These are phyloP conservation scores for Balamuthia mandrillaris DNA, from an alignment of 208 protist genomes.

Conservation along the genomic window DNA sequence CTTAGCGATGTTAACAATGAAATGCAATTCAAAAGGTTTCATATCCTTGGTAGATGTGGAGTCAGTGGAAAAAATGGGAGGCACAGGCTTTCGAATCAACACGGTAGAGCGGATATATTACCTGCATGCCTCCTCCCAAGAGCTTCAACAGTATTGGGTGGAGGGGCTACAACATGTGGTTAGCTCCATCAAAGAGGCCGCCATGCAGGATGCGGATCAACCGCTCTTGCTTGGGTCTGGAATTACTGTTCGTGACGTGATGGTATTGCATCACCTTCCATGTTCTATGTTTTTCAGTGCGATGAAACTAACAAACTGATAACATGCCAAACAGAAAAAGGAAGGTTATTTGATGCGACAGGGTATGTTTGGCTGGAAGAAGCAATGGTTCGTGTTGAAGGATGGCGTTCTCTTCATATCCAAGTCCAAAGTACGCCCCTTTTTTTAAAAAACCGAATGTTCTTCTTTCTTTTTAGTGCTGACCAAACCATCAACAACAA, in stretches of 20 bases:
- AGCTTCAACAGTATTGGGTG: background rate
- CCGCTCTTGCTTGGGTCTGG: too few relatives aligned
- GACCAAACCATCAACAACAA: background rate
- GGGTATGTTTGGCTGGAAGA: slow-evolving; percentile 15
- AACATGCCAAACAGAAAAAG: background rate
- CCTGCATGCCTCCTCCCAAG: slow-evolving; percentile 1
- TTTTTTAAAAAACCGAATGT: background rate
- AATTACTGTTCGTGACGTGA: slow-evolving; percentile 6
- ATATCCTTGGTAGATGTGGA: slow-evolving; percentile 21
- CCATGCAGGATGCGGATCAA: too few relatives aligned
- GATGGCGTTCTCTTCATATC: slow-evolving; percentile 31
- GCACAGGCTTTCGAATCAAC: slow-evolving; percentile 19
- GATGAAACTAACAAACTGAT: too few relatives aligned
- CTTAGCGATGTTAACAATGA: background rate
- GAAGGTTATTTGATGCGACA: slow-evolving; percentile 16
- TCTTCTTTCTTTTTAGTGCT: background rate
- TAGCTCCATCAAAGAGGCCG: too few relatives aligned
- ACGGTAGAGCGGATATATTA: slow-evolving; percentile 23
- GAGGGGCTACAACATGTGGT: background rate
- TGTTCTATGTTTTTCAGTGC: background rate
- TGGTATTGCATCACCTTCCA: background rate
- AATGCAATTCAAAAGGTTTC: background rate
- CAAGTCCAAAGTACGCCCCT: background rate
- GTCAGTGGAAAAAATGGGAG: background rate
- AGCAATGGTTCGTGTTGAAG: slow-evolving; percentile 24